These are phyloP conservation scores for Lepidium aucheri DNA, from an alignment of 345 rosid species.

Conservation along the genomic window DNA sequence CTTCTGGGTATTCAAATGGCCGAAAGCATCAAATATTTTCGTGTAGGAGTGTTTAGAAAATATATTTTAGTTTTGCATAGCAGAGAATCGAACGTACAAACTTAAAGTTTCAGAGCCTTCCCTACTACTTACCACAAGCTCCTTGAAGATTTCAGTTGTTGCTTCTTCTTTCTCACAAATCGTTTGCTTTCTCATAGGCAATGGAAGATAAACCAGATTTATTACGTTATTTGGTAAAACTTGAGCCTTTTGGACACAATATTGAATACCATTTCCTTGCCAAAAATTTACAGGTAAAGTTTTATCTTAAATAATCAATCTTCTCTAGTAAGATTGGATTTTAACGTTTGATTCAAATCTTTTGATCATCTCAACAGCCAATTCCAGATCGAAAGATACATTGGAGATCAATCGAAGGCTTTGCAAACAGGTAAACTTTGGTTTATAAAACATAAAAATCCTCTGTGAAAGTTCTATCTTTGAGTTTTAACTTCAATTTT, in stretches of 20 bases:
- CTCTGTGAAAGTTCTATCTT: background rate
- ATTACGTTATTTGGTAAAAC: constrained; percentile 20
- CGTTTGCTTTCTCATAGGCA: constrained; percentile 5
- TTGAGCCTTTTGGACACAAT: constrained; percentile 20
- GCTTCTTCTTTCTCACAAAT: background rate
- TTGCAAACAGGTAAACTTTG: constrained; percentile 52
- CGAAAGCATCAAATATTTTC: too few species aligned
- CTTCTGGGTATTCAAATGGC: too few species aligned
- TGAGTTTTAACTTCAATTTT: background rate
- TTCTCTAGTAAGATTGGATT: background rate
- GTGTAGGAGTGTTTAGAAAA: too few species aligned
- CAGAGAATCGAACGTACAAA: too few species aligned
- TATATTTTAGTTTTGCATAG: too few species aligned
- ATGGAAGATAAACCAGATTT: constrained; percentile 21
- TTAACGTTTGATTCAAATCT: background rate
- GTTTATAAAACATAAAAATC: background rate
- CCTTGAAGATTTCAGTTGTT: background rate
- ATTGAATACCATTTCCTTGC: constrained; percentile 28
- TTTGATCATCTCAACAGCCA: constrained; percentile 39
- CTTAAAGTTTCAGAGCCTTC: too few species aligned
- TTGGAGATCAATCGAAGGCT: constrained; percentile 91
- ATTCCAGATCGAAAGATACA: constrained; percentile 75
- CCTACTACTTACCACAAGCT: too few species aligned
- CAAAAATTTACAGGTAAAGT: constrained; percentile 12
- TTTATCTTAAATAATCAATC: background rate